Percentiles rank a stretch among this genome's conserved stretches.
These are phyloP conservation scores for Tylopilus felleus DNA, from an alignment of 768 basidiomycete genomes.

Conservation along the genomic window DNA sequence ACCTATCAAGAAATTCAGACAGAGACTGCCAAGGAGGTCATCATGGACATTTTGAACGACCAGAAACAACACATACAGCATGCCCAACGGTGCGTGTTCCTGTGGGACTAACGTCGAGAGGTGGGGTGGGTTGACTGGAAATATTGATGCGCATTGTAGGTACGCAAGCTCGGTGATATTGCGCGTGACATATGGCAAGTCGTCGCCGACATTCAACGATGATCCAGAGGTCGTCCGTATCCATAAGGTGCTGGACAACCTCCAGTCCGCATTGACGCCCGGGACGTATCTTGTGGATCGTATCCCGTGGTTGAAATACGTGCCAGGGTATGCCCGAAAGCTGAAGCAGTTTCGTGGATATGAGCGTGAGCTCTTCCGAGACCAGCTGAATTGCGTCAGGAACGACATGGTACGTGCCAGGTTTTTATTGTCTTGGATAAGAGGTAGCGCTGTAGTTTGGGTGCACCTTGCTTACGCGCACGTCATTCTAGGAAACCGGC, in stretches of 20 bases:
- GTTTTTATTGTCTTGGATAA: neutral
- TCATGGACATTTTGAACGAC: slow-evolving; percentile 21
- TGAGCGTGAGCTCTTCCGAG: slow-evolving; percentile 49
- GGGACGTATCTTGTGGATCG: slow-evolving; percentile 33
- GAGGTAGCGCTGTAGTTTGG: neutral
- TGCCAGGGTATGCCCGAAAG: slow-evolving; percentile 56
- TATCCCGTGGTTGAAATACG: slow-evolving; percentile 34
- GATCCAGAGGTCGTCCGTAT: slow-evolving; percentile 18
- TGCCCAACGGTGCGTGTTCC: slow-evolving; percentile 15
- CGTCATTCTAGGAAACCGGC: slow-evolving; percentile 4
- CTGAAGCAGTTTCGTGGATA: slow-evolving; percentile 49
- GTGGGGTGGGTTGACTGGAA: no score
- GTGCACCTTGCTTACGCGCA: neutral
- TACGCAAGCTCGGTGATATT: slow-evolving; percentile 23
- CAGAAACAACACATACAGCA: slow-evolving; percentile 10
- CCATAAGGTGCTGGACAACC: slow-evolving; percentile 15
- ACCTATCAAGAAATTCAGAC: slow-evolving; percentile 45
- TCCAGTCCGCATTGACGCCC: slow-evolving; percentile 31
- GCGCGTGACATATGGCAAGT: slow-evolving; percentile 26
- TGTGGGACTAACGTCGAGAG: no score
- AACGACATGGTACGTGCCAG: slow-evolving; percentile 1
- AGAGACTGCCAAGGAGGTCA: slow-evolving; percentile 20
- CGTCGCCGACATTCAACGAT: slow-evolving; percentile 15
- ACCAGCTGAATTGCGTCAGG: slow-evolving; percentile 32
- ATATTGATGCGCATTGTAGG: no score